Base-by-base conservation (phyloP, 2,329 filamentous ascomycete genomes). In the Mycosphaerella sp. region DNA sequence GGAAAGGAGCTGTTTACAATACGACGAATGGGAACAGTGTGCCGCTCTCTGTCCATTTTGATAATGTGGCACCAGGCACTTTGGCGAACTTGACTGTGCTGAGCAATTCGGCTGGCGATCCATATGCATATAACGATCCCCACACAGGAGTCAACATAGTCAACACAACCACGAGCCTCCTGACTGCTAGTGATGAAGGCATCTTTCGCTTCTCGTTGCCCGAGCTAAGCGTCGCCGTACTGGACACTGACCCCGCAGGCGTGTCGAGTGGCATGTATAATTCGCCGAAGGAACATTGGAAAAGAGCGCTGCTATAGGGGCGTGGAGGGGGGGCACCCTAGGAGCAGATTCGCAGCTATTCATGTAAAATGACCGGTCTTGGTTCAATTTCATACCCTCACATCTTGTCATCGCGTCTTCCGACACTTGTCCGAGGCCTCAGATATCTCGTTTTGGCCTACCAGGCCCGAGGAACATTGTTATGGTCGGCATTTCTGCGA, bases 141-240 rank as follows among this genome's bases (percentile, higher is more conserved):
- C 58, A 62, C 30, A 54, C 57, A 8, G 72, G 71, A 6, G 68
- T 70, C 54, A 79, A 79, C 53, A 72, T 79, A 16, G 78, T 81
- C 0, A 65, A 74, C 45, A 73, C 67, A 28, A 71, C 50, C 1
- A 71, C 65, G 9, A 64, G 59, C 0, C 65, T 66, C 0, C 41
- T 79, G 30, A 67, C 64, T 58, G 77, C 75, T 1, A 73, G 71
- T 16, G 60, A 62, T 8, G 67, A 71, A 18, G 79, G 79, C 2
- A 64, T 60, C 1, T 80, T 81, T 58, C 65, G 67, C 43, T 82
- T 82, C 55, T 69, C 62, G 18, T 50, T 82, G 59, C 78, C 78
- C 0, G 68, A 79, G 56, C 61, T 81, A 47, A 81, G 78, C 59
- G 74, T 82, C 41, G 78, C 77, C 13, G 74, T 82, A 2, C 61